Evolutionary conservation across 108 stramenopile species (phyloP), one percentile per base, ranked within the genome.

Genomic region (Ochromonas danica): DNA sequence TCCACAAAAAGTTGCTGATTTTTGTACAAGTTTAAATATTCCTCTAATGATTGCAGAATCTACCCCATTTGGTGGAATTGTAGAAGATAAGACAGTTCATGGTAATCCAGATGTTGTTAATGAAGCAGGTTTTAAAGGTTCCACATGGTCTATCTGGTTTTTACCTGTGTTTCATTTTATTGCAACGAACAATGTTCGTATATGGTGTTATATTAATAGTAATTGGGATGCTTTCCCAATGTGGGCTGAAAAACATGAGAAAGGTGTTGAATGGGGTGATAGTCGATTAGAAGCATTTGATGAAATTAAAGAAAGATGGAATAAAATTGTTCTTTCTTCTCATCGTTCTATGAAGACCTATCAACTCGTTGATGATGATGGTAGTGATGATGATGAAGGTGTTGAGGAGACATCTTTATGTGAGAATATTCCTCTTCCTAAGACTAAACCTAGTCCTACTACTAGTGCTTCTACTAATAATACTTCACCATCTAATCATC

Each of bases 151-250:
- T 1, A 62, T 87, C 0, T 94, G 94, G 94, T 94, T 87, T 84
- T 87, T 81, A 30, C 89, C 90, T 40, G 84, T 87, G n/a, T 70
- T 94, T 28, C 70, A 84, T 40, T 43, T 94, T 3, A 92, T 93
- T 71, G 83, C 91, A 35, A 77, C 78, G 27, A 90, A 91, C 45
- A 91, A 92, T 78, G 88, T 94, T 60, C 83, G 80, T 1, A 91
- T 94, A 91, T 94, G 92, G 92, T 90, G 85, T n/a, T 94, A 93
- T 84, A 94, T 94, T 61, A 88, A 94, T 81, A 89, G 91, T 61
- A 89, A 94, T 80, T 94, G 94, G 94, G 91, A 92, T 27, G 67
- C 79, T 10, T 90, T 91, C 78, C 89, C 91, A 0, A 90, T 91
- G 90, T 94, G 94, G 94, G 40, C 10, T 6, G 38, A 27, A 60